Evolutionary conservation across 352 stramenopile species (phyloP), one percentile per base, ranked within the genome.

Genomic region (Phytopythium aichiense): DNA sequence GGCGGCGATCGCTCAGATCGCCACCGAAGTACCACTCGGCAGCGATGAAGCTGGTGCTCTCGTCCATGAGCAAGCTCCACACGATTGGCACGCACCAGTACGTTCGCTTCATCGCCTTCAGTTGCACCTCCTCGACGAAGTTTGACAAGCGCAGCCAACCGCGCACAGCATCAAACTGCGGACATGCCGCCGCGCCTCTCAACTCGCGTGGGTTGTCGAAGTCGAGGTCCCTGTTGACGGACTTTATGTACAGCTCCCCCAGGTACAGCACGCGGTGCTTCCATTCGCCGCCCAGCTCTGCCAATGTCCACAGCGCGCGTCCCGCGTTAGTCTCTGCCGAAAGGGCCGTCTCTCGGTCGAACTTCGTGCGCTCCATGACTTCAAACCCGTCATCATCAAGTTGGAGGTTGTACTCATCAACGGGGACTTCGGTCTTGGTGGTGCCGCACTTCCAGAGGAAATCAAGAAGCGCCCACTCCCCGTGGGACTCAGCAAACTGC

Each of bases 401-500:
- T 3, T 51, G 5, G 31, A 9, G 9, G 9, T 37, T 9, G 5
- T 37, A 4, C 9, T 37, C 31, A 37, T 37, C 31, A 37, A 9
- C 31, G 31, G 31, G 31, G 31, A 4, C 5, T 37, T 37, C 31
- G 31, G 31, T 37, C 31, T 37, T 37, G 13, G 11, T 53, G 22
- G 11, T 53, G 9, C 46, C 12, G 46, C 46, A 53, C 46, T 53
- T 53, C 46, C 46, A 53, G 1, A 53, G 46, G 25, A 53, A 53
- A 53, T 53, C 46, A 8, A 53, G 22, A 22, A 53, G 11, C 13
- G 25, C 1, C 46, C 5, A 33, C 22, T n/a, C 23, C 20, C 46
- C 46, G 11, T 53, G 23, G 25, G 22, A 12, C n/a, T 30, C 22
- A 33, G 46, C 46, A 35, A 53, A 53, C 25, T 53, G 46, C 46